These are phyloP conservation scores for Gentiana macrophylla DNA, from an alignment of 257 asterid species.

Conservation along the genomic window DNA sequence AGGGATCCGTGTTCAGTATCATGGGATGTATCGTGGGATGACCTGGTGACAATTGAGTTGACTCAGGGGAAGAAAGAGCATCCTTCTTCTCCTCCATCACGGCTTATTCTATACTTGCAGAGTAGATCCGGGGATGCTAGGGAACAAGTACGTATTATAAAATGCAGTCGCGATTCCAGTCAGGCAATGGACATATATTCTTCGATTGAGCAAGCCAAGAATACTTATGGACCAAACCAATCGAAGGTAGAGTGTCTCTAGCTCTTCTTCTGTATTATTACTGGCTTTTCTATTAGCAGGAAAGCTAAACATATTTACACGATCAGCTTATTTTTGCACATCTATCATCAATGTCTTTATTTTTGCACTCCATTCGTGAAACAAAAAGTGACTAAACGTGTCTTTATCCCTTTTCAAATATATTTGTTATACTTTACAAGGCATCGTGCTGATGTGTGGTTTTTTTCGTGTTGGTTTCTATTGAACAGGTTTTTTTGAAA, in stretches of 20 bases:
- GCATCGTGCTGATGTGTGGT: slow-evolving; percentile 3
- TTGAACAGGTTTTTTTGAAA: slow-evolving; percentile 50
- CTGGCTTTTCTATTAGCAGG: slow-evolving; percentile 3
- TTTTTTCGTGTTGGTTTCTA: neutral
- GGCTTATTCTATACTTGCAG: slow-evolving; percentile 55
- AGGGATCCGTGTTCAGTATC: slow-evolving; percentile 93
- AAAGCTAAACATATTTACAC: too few relatives aligned
- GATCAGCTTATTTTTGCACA: too few relatives aligned
- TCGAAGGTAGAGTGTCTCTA: slow-evolving; percentile 41
- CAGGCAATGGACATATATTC: slow-evolving; percentile 80
- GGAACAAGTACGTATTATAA: slow-evolving; percentile 71
- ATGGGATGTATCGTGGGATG: slow-evolving; percentile 91
- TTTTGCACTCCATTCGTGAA: neutral
- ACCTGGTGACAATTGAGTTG: slow-evolving; percentile 72
- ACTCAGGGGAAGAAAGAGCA: slow-evolving; percentile 80
- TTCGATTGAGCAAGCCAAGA: slow-evolving; percentile 73
- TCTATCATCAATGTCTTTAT: neutral
- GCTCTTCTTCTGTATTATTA: slow-evolving; percentile 5
- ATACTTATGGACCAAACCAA: slow-evolving; percentile 50
- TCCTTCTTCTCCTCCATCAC: slow-evolving; percentile 71
- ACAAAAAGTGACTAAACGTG: slow-evolving; percentile 1
- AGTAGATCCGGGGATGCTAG: slow-evolving; percentile 54
- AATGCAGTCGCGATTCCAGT: slow-evolving; percentile 63
- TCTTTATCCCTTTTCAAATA: neutral
- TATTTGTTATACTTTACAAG: neutral